These are phyloP conservation scores for Marasmius fiardii DNA, from an alignment of 1,284 basidiomycete genomes.

Conservation along the genomic window DNA sequence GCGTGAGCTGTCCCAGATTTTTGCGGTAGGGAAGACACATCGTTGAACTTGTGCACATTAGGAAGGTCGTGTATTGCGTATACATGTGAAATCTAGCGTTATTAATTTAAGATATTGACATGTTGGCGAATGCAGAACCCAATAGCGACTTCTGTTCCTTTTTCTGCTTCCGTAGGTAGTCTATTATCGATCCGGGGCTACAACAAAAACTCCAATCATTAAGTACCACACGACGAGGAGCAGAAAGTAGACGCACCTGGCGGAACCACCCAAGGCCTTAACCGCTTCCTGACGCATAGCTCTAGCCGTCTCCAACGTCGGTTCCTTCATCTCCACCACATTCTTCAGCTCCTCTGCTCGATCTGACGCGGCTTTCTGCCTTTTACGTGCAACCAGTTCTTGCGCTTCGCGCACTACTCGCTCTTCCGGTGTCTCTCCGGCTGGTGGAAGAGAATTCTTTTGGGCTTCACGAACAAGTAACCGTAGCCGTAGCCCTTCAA, in stretches of 20 bases:
- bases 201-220: not conserved
- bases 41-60: too few species aligned
- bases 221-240: not conserved
- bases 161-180: not conserved
- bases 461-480: conserved; percentile 48
- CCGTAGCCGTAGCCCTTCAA: conserved; percentile 73
- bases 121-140: not conserved
- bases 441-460: conserved; percentile 21
- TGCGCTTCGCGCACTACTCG: conserved; percentile 1
- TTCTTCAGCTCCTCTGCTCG: conserved; percentile 2
- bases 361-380: conserved; percentile 1
- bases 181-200: not conserved
- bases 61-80: too few species aligned
- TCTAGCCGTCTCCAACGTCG: conserved; percentile 8
- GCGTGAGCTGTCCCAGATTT: too few species aligned
- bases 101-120: not conserved
- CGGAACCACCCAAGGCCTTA: conserved; percentile 4
- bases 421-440: conserved; percentile 1
- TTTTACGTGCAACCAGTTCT: not conserved
- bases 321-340: not conserved
- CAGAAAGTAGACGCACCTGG: conserved; percentile 3
- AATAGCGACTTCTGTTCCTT: not conserved
- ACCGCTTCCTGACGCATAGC: conserved; percentile 6
- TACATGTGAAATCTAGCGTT: too few species aligned
- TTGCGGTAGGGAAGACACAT: too few species aligned